Percentiles rank a stretch among this genome's conserved stretches.
Evolutionary conservation across 1,284 basidiomycete genomes (phyloP).

Genomic region (Ustilago shanxiensis): DNA sequence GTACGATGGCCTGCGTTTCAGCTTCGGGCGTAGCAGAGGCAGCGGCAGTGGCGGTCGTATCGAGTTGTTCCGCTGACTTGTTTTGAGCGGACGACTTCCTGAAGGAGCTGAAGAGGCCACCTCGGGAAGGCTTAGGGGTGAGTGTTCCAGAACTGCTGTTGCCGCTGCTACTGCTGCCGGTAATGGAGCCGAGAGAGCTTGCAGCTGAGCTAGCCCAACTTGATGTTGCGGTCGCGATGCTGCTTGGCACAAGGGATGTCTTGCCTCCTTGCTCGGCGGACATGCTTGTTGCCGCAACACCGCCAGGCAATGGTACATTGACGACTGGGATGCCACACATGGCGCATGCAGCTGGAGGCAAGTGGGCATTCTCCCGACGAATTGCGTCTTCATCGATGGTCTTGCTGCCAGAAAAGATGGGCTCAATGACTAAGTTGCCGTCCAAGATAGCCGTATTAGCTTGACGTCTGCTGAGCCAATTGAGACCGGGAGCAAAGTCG

Average conservation of each 20-base stretch:
- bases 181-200: conserved; percentile 45
- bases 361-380: conserved; percentile 52
- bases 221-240: conserved; percentile 49
- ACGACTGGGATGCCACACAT: conserved; percentile 64
- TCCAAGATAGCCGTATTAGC: conserved; percentile 86
- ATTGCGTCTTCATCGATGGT: conserved; percentile 57
- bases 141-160: conserved; percentile 32
- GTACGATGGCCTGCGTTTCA: conserved; percentile 5
- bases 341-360: conserved; percentile 64
- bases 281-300: conserved; percentile 34
- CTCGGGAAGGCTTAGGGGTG: conserved; percentile 43
- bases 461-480: conserved; percentile 90
- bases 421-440: conserved; percentile 90
- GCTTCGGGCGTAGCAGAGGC: conserved; percentile 7
- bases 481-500: conserved; percentile 91
- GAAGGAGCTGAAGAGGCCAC: conserved; percentile 55
- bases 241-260: conserved; percentile 39
- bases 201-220: conserved; percentile 56
- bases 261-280: conserved; percentile 44
- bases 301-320: conserved; percentile 62
- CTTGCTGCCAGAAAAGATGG: conserved; percentile 75
- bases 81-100: conserved; percentile 26
- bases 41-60: conserved; percentile 6
- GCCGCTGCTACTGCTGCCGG: conserved; percentile 30
- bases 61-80: conserved; percentile 15